A percentile compares a stretch with the other conserved stretches of the same genome.
Conservation (phyloP, 31 red algal genomes). For the Endocladia muricata region DNA sequence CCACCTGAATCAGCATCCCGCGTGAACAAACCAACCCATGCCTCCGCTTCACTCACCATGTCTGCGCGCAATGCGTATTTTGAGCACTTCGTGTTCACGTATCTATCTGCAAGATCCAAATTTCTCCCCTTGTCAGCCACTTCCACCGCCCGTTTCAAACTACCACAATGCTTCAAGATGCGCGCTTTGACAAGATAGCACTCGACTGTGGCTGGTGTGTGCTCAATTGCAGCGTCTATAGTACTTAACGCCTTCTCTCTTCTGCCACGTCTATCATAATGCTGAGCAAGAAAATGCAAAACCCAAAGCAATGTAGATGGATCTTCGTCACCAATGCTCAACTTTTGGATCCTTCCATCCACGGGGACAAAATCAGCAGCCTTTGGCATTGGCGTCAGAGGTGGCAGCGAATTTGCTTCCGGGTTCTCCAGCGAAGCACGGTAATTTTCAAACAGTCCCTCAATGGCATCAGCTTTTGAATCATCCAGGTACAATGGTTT, state of each 20-base stretch:
- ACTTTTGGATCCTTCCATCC: neutral
- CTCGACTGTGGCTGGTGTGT: constrained; percentile 69
- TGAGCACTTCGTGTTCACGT: constrained; percentile 80
- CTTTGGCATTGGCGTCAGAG: constrained; percentile 3
- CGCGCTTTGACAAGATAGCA: constrained; percentile 69
- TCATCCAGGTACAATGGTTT: constrained; percentile 70
- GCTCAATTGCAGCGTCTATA: constrained; percentile 50
- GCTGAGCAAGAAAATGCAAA: constrained; percentile 79
- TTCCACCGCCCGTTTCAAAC: constrained; percentile 58
- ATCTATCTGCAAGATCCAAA: constrained; percentile 88
- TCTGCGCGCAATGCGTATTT: constrained; percentile 79
- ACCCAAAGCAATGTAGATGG: constrained; percentile 78
- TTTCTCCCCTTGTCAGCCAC: constrained; percentile 69
- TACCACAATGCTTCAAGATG: constrained; percentile 82
- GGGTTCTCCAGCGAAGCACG: constrained; percentile 18
- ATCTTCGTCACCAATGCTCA: neutral
- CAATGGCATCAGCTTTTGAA: constrained; percentile 64
- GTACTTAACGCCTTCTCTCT: constrained; percentile 51
- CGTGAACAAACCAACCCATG: constrained; percentile 86
- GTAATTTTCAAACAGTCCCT: constrained; percentile 49
- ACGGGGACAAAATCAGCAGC: neutral
- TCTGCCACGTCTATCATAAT: constrained; percentile 60
- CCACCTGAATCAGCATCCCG: constrained; percentile 75
- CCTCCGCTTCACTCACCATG: constrained; percentile 54
- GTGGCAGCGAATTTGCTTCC: constrained; percentile 12